These are phyloP conservation scores for Chimonanthus praecox DNA, from an alignment of 164 flowering plant genomes.

Conservation along the genomic window DNA sequence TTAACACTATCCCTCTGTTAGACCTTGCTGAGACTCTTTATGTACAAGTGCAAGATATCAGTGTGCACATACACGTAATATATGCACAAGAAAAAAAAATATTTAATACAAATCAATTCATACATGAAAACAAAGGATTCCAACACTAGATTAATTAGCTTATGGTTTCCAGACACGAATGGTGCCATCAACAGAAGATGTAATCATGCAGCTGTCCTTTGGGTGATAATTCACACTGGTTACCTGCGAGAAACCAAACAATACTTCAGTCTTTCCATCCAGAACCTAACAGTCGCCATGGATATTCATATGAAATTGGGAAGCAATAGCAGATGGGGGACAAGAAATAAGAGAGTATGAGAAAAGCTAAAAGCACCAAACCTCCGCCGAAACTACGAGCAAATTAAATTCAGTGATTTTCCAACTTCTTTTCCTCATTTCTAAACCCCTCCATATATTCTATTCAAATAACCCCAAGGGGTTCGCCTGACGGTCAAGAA, in stretches of 20 bases:
- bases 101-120: too few species aligned
- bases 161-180: conserved; percentile 77
- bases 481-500: too few species aligned
- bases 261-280: too few species aligned
- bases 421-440: background rate
- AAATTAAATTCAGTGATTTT: background rate
- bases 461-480: too few species aligned
- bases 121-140: background rate
- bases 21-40: background rate
- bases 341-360: background rate
- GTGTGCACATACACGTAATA: background rate
- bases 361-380: background rate
- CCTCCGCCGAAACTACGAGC: background rate
- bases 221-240: conserved; percentile 98
- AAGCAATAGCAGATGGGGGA: background rate
- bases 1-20: too few species aligned
- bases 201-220: conserved; percentile 75
- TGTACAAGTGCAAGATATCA: background rate
- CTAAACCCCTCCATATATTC: too few species aligned
- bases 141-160: background rate
- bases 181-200: conserved; percentile 83
- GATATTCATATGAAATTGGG: background rate
- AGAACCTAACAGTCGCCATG: background rate
- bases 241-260: conserved; percentile 41
- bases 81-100: too few species aligned